These are phyloP conservation scores for Platismatia glauca DNA, from an alignment of 495 filamentous ascomycete genomes.

Conservation along the genomic window DNA sequence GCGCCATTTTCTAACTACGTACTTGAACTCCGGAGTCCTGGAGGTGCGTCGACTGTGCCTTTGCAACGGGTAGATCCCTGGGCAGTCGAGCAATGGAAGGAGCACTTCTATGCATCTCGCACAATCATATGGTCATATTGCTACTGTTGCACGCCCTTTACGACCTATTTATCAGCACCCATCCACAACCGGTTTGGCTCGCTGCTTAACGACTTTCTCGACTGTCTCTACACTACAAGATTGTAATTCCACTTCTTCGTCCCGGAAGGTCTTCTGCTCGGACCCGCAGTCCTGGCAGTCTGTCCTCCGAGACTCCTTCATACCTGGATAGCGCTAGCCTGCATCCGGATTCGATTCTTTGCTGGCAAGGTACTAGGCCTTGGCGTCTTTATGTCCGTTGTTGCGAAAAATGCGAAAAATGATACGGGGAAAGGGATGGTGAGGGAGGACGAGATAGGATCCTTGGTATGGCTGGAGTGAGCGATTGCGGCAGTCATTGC, in stretches of 20 bases:
- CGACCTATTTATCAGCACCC: constrained; percentile 16
- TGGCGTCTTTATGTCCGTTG: neutral
- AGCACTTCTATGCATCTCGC: neutral
- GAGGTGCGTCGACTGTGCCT: neutral
- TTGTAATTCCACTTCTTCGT: constrained; percentile 18
- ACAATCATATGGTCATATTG: constrained; percentile 7
- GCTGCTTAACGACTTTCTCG: constrained; percentile 17
- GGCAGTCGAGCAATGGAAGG: constrained; percentile 5
- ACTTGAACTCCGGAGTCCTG: neutral
- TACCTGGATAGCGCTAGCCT: constrained; percentile 17
- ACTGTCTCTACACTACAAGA: constrained; percentile 20
- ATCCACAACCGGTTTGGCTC: constrained; percentile 7
- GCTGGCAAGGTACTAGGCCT: constrained; percentile 5
- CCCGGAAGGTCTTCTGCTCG: neutral
- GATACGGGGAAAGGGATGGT: constrained; percentile 1
- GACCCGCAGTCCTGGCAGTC: neutral
- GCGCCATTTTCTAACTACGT: constrained; percentile 45
- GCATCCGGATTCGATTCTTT: constrained; percentile 9
- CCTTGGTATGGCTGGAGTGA: neutral
- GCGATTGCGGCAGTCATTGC: neutral
- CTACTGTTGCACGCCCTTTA: constrained; percentile 21
- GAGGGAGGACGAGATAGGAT: neutral
- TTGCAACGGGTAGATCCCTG: constrained; percentile 17
- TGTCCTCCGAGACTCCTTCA: constrained; percentile 1
- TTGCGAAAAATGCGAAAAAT: constrained; percentile 1